Conservation (phyloP, 306 rosid genomes). For the Trifolium dubium region DNA sequence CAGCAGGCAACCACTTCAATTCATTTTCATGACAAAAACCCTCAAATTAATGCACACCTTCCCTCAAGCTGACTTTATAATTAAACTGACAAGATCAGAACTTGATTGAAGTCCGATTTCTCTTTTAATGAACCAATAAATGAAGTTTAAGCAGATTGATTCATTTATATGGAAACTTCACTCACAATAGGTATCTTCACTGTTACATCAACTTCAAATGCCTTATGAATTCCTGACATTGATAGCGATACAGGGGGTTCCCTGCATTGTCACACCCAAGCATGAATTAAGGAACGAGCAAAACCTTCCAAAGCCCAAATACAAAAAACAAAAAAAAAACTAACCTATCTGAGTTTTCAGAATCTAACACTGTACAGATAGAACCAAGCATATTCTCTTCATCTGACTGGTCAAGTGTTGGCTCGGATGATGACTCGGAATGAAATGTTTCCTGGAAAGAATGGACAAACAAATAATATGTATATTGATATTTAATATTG, state of each 20-base stretch:
- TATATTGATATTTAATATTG: not conserved
- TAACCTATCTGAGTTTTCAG: slow-evolving; percentile 64
- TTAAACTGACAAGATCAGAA: slow-evolving; percentile 9
- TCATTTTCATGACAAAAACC: not conserved
- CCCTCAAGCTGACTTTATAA: slow-evolving; percentile 3
- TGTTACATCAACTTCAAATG: slow-evolving; percentile 52
- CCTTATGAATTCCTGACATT: slow-evolving; percentile 46
- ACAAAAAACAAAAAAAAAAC: slow-evolving; percentile 14
- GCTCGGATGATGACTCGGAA: slow-evolving; percentile 34
- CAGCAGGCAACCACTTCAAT: not conserved
- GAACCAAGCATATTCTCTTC: slow-evolving; percentile 35
- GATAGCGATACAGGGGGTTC: slow-evolving; percentile 53
- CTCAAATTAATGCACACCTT: not conserved
- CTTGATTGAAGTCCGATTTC: not conserved
- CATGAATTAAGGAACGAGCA: slow-evolving; percentile 15
- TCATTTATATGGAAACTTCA: slow-evolving; percentile 13
- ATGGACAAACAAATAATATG: slow-evolving; percentile 17
- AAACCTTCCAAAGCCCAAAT: slow-evolving; percentile 1
- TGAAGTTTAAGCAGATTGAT: slow-evolving; percentile 1
- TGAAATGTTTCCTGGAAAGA: slow-evolving; percentile 45
- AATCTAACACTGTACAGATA: slow-evolving; percentile 22
- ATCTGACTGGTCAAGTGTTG: slow-evolving; percentile 36
- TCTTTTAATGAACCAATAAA: slow-evolving; percentile 4
- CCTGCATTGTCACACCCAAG: slow-evolving; percentile 52
- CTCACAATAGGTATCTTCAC: slow-evolving; percentile 43